A percentile compares a stretch with the other conserved stretches of the same genome.
Conservation (phyloP, 192 early-diverging fungal genomes). For the Coemansia sp. region DNA sequence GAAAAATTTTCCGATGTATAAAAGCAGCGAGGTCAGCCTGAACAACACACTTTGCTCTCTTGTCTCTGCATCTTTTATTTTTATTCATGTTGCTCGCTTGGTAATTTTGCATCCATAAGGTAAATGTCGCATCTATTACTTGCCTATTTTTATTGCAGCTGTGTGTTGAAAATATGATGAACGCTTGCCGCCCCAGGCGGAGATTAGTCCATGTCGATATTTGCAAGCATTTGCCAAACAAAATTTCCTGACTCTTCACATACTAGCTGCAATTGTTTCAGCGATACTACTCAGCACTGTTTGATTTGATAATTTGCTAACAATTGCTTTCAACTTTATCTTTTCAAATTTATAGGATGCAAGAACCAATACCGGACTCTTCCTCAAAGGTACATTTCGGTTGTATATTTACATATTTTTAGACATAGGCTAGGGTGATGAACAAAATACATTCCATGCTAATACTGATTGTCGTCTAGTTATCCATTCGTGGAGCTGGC, state of each 20-base stretch:
- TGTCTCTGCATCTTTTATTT: not conserved
- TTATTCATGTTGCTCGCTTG: not conserved
- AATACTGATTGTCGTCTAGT: slow-evolving; percentile 24
- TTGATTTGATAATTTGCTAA: no score
- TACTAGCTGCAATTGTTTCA: not conserved
- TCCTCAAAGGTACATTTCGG: not conserved
- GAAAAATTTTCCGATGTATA: slow-evolving; percentile 17
- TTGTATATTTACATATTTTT: not conserved
- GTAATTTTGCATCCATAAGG: not conserved
- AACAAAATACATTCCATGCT: slow-evolving; percentile 50
- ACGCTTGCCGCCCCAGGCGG: slow-evolving; percentile 54
- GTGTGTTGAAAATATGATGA: slow-evolving; percentile 38
- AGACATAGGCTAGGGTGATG: slow-evolving; percentile 21
- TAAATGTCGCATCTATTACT: not conserved
- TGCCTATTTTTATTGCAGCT: not conserved
- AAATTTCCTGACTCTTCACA: slow-evolving; percentile 2
- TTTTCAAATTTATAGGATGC: not conserved
- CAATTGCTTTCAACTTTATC: not conserved
- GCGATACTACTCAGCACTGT: not conserved
- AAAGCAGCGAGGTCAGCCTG: not conserved
- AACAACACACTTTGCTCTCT: not conserved
- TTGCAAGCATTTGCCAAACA: slow-evolving; percentile 38
- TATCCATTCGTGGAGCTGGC: slow-evolving; percentile 9
- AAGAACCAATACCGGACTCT: not conserved
- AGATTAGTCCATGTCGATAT: slow-evolving; percentile 50